Conservation (phyloP, 805 yeast species). For the Candida pini region DNA sequence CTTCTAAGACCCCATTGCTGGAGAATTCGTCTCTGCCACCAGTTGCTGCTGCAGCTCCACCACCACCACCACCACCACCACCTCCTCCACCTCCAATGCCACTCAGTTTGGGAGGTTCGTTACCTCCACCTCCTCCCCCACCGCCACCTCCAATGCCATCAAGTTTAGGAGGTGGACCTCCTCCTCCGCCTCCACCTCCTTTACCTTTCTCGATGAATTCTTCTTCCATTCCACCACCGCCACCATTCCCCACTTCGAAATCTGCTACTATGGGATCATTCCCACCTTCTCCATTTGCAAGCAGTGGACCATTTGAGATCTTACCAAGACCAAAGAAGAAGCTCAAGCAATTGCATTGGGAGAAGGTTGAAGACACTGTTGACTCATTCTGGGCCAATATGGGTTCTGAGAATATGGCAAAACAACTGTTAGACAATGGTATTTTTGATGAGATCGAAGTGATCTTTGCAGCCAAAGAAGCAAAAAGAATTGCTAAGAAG, state of each 20-base stretch:
- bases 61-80: conserved; percentile 31
- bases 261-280: conserved; percentile 10
- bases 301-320: conserved; percentile 36
- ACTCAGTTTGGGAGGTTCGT: neutral
- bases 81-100: conserved; percentile 26
- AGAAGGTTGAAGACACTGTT: conserved; percentile 76
- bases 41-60: conserved; percentile 2
- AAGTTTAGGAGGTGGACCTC: conserved; percentile 9
- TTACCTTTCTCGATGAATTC: conserved; percentile 18
- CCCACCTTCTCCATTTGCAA: conserved; percentile 19
- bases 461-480: conserved; percentile 80
- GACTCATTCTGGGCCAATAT: conserved; percentile 81
- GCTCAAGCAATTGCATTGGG: conserved; percentile 96
- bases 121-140: conserved; percentile 23
- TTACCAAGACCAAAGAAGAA: conserved; percentile 68
- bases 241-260: conserved; percentile 27
- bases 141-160: conserved; percentile 12
- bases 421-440: conserved; percentile 67
- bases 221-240: conserved; percentile 22
- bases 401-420: conserved; percentile 53
- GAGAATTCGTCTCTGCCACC: conserved; percentile 2
- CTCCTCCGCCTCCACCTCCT: conserved; percentile 27
- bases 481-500: conserved; percentile 42
- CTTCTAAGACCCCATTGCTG: neutral
- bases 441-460: conserved; percentile 78